Base-by-base conservation (phyloP, 2,329 filamentous ascomycete species). In the Neopestalotiopsis rosae region DNA sequence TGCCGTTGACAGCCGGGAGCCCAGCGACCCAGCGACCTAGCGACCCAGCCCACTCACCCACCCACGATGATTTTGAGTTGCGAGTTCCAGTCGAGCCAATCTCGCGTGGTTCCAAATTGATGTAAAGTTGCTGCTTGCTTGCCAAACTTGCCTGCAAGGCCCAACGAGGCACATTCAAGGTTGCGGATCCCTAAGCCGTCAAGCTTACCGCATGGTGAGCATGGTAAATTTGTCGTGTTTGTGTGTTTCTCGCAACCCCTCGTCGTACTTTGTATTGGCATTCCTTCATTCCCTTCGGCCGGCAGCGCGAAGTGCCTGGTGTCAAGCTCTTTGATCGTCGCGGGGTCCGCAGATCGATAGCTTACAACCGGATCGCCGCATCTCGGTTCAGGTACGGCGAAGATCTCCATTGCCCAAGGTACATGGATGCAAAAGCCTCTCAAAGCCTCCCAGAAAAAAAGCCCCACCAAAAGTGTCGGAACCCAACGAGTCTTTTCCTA, bases 301-400 rank as follows among this genome's bases (percentile, higher is more conserved):
- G 45, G 45, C 17, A 52, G 45, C 45, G 7, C n/a, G 1, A 20
- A 52, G 9, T n/a, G 42, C 42, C n/a, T 49, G 42, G 45, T 52
- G 17, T 52, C 45, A n/a, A 20, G 45, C 17, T 20, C 20, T 52
- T 24, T 20, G 45, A 52, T 52, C 45, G 45, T 52, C 45, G 45
- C n/a, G 45, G 45, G n/a, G 45, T 52, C 45, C 45, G 20, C 45
- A 52, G 45, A 52, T 52, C 45, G 45, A 52, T 52, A 52, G 45
- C 45, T 52, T 52, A 17, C 24, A 52, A 52, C 45, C 45, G 45
- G 45, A 52, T 52, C 45, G 45, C 45, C 45, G 45, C 45, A 52
- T 52, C 45, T 52, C 45, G n/a, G 45, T 52, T 52, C 45, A 52
- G 45, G 45, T 52, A 52, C 45, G 45, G 45, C 45, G 45, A 52